Percentiles rank a stretch among this genome's conserved stretches.
Evolutionary conservation across 1,284 basidiomycete species (phyloP).

Genomic region (Cutaneotrichosporon cutaneum): DNA sequence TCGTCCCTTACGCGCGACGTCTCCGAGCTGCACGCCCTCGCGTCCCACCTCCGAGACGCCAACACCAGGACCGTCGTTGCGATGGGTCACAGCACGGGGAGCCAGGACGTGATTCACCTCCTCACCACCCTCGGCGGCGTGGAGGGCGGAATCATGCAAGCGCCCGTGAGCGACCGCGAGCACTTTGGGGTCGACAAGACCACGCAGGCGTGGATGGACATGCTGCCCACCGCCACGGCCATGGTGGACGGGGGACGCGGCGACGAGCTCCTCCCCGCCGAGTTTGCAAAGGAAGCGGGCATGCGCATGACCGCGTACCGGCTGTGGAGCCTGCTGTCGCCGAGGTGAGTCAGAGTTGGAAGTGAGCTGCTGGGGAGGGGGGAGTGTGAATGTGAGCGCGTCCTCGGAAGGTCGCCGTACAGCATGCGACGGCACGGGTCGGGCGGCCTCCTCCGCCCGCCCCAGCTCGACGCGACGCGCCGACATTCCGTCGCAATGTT

Average conservation of each 20-base stretch:
- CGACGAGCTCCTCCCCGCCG: constrained; percentile 31
- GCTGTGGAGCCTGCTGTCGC: constrained; percentile 34
- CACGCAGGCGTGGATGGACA: constrained; percentile 21
- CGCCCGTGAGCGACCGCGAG: constrained; percentile 51
- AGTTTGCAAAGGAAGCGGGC: constrained; percentile 31
- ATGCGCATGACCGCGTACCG: constrained; percentile 43
- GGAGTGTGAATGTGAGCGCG: background rate
- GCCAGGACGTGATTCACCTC: constrained; percentile 52
- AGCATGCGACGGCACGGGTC: too few species aligned
- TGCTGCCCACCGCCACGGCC: constrained; percentile 29
- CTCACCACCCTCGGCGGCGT: constrained; percentile 34
- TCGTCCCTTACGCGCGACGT: constrained; percentile 44
- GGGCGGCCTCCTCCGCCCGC: too few species aligned
- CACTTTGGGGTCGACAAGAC: constrained; percentile 26
- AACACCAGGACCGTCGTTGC: constrained; percentile 42
- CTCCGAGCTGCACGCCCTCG: constrained; percentile 41
- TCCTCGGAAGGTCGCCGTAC: too few species aligned
- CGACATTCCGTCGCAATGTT: background rate
- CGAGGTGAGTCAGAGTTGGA: constrained; percentile 6
- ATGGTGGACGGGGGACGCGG: constrained; percentile 38
- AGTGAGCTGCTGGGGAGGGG: background rate
- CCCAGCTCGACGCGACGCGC: too few species aligned
- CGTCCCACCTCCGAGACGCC: constrained; percentile 36
- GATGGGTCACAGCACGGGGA: constrained; percentile 54
- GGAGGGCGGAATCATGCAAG: constrained; percentile 52